Percentiles rank a stretch among this genome's conserved stretches.
Evolutionary conservation across 1,284 basidiomycete genomes (phyloP).

Genomic region (Cutaneotrichosporon sp.): DNA sequence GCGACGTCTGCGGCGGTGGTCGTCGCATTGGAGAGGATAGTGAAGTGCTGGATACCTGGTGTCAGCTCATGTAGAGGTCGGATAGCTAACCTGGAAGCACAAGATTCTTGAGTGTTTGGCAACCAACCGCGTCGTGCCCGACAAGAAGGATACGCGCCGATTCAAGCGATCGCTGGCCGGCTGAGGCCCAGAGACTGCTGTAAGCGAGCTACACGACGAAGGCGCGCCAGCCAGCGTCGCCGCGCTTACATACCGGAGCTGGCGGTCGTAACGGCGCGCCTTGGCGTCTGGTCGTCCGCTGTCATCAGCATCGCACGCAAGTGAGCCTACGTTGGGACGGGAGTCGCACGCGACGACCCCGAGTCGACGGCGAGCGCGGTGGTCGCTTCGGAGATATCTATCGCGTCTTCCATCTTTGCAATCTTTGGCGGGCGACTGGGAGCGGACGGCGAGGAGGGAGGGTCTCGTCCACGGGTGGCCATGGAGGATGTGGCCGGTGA

Average conservation of each 20-base stretch:
- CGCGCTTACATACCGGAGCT: conserved; percentile 63
- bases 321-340: conserved; percentile 11
- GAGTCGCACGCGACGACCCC: conserved; percentile 14
- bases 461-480: conserved; percentile 10
- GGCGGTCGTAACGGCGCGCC: conserved; percentile 83
- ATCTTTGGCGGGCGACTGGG: conserved; percentile 29
- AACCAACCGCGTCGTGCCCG: conserved; percentile 71
- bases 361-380: conserved; percentile 13
- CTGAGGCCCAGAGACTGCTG: conserved; percentile 88
- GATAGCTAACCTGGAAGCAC: conserved; percentile 67
- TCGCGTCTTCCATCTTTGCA: conserved; percentile 43
- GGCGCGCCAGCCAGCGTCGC: not conserved
- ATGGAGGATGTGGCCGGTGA: conserved; percentile 3
- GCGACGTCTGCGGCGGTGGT: conserved; percentile 75
- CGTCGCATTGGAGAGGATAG: conserved; percentile 66
- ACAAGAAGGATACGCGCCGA: conserved; percentile 74
- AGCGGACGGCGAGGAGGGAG: conserved; percentile 11
- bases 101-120: conserved; percentile 87
- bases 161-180: conserved; percentile 89
- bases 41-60: conserved; percentile 76
- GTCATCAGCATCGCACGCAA: not conserved
- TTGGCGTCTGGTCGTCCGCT: conserved; percentile 67
- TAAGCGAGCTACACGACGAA: no score
- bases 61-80: not conserved
- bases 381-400: conserved; percentile 36